phyloP scores from a whole-genome alignment of 306 rosid genomes.

The Albizia julibrissin region DNA sequence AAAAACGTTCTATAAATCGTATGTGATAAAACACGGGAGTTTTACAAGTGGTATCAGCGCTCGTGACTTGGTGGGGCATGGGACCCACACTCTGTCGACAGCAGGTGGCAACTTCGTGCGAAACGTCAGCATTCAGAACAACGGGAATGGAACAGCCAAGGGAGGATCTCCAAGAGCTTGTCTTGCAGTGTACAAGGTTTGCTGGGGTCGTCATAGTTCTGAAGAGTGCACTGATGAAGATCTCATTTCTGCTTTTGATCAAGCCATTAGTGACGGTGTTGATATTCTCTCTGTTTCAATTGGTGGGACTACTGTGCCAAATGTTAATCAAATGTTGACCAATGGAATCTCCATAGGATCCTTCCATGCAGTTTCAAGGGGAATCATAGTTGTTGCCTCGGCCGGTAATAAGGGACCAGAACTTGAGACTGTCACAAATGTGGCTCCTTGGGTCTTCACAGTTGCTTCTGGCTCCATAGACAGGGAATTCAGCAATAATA shows the following conservation, averaged over 20 bases:
- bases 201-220: constrained; percentile 41
- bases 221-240: constrained; percentile 60
- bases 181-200: constrained; percentile 75
- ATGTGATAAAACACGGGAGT: not conserved
- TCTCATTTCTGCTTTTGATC: constrained; percentile 59
- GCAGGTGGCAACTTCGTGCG: not conserved
- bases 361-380: constrained; percentile 57
- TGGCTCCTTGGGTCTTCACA: not conserved
- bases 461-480: not conserved
- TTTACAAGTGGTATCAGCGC: not conserved
- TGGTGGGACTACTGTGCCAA: constrained; percentile 4
- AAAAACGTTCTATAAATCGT: not conserved
- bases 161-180: constrained; percentile 86
- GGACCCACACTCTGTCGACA: not conserved
- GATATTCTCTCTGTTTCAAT: constrained; percentile 58
- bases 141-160: constrained; percentile 71
- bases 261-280: constrained; percentile 72
- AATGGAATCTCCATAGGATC: constrained; percentile 55
- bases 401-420: not conserved
- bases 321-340: not conserved
- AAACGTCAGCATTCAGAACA: constrained; percentile 36
- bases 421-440: not conserved
- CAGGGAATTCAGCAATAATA: not conserved
- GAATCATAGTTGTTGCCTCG: constrained; percentile 41
- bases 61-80: not conserved